phyloP scores from a whole-genome alignment of 352 stramenopile genomes.

The Phytophthora tubulina region DNA sequence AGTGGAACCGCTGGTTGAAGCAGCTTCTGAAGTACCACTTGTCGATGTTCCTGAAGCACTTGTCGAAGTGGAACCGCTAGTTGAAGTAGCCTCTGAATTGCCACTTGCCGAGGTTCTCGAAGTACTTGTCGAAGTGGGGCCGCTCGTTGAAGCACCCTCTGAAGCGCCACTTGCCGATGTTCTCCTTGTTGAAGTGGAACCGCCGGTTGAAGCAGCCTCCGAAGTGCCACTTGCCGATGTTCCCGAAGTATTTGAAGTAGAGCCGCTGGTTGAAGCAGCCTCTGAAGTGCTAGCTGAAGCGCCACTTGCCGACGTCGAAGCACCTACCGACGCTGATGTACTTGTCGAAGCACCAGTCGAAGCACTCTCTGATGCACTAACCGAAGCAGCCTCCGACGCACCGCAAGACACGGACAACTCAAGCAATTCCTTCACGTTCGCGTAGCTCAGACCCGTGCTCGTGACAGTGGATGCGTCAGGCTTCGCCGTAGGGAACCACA shows the following conservation, averaged over 20 bases:
- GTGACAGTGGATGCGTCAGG: conserved; percentile 39
- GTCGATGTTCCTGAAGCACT: conserved; percentile 5
- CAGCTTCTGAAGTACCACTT: background rate
- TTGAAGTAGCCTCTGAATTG: background rate
- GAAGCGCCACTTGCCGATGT: conserved; percentile 1
- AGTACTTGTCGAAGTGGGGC: background rate
- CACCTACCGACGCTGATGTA: conserved; percentile 10
- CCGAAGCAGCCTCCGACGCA: conserved; percentile 10
- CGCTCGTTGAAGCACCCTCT: conserved; percentile 9
- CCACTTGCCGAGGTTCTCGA: too few species aligned
- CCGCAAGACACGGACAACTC: conserved; percentile 35
- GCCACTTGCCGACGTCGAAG: conserved; percentile 1
- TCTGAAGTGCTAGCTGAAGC: conserved; percentile 1
- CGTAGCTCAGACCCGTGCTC: conserved; percentile 42
- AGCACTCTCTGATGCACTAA: conserved; percentile 2
- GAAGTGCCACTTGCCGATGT: background rate
- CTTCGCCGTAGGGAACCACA: conserved; percentile 49
- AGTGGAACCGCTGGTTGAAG: conserved; percentile 2
- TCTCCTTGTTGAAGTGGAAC: background rate
- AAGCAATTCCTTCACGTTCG: conserved; percentile 40
- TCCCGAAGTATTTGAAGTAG: conserved; percentile 1
- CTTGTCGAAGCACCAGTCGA: conserved; percentile 13
- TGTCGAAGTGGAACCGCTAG: background rate
- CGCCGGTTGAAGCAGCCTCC: conserved; percentile 4
- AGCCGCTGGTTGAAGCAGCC: conserved; percentile 6